Conservation (phyloP, 345 rosid species). For the Eucalyptus victrix region DNA sequence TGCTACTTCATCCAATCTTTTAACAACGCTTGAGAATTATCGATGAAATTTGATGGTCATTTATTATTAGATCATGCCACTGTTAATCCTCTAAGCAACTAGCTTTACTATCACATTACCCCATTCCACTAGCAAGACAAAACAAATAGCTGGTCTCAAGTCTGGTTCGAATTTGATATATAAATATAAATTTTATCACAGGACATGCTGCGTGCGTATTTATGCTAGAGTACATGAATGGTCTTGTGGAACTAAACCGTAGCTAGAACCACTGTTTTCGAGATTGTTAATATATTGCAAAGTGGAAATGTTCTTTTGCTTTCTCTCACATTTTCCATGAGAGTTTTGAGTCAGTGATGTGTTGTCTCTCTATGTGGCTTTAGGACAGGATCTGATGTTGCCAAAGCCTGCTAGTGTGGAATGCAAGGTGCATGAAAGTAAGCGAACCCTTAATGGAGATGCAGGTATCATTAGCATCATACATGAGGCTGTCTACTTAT, state of each 20-base stretch:
- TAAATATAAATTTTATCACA: neutral
- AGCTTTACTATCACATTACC: neutral
- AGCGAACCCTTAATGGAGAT: neutral
- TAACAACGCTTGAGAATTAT: neutral
- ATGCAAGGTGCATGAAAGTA: conserved; percentile 3
- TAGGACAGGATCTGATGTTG: conserved; percentile 29
- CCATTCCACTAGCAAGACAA: neutral
- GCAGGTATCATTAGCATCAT: conserved; percentile 6
- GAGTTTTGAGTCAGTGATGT: neutral
- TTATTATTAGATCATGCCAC: neutral
- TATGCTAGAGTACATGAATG: neutral
- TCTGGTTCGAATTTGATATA: neutral
- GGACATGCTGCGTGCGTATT: neutral
- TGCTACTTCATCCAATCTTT: neutral
- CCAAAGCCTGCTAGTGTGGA: conserved; percentile 6
- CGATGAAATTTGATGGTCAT: neutral
- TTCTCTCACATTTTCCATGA: neutral
- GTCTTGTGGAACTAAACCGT: neutral
- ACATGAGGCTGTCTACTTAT: neutral
- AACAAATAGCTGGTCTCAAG: neutral
- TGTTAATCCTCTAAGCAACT: neutral
- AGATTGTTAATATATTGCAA: neutral
- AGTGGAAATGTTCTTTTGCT: neutral
- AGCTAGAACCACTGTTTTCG: neutral
- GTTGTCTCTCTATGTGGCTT: neutral